Evolutionary conservation across 1,284 basidiomycete genomes (phyloP).

Genomic region (Cerioporus squamosus): DNA sequence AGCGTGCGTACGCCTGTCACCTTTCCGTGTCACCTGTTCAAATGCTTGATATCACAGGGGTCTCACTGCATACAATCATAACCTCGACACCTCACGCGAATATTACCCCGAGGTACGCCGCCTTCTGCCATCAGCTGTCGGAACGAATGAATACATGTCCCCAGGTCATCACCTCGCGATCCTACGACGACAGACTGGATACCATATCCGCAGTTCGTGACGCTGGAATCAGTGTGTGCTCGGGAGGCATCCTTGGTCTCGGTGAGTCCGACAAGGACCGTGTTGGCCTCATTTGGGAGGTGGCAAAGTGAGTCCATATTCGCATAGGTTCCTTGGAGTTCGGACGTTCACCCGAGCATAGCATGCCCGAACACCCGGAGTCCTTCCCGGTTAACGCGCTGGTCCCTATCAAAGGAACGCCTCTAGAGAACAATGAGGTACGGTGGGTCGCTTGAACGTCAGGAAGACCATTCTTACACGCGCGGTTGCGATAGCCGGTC

Average conservation of each 20-base stretch:
- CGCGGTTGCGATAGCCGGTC: slow-evolving; percentile 59
- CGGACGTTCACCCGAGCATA: slow-evolving; percentile 35
- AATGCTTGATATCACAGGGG: slow-evolving; percentile 53
- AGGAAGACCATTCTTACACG: not conserved
- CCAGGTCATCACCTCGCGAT: slow-evolving; percentile 93
- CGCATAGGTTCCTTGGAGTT: not conserved
- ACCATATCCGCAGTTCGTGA: slow-evolving; percentile 92
- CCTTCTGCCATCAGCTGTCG: slow-evolving; percentile 2
- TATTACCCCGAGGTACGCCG: slow-evolving; percentile 84
- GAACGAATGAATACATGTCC: not conserved
- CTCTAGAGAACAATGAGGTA: slow-evolving; percentile 75
- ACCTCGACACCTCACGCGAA: slow-evolving; percentile 97
- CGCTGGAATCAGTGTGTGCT: slow-evolving; percentile 97
- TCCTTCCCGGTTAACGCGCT: slow-evolving; percentile 99
- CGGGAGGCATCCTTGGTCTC: slow-evolving; percentile 94
- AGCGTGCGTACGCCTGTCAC: slow-evolving; percentile 60
- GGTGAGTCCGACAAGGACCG: slow-evolving; percentile 93
- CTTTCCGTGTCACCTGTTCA: slow-evolving; percentile 3
- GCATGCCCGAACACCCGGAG: slow-evolving; percentile 95
- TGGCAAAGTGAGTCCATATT: slow-evolving; percentile 69
- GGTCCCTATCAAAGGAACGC: slow-evolving; percentile 78
- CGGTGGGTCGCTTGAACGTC: slow-evolving; percentile 1
- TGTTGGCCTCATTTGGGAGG: slow-evolving; percentile 94
- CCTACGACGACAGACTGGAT: slow-evolving; percentile 91
- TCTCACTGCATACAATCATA: slow-evolving; percentile 98